A percentile compares a stretch with the other conserved stretches of the same genome.
phyloP scores from a whole-genome alignment of 768 basidiomycete genomes.

The Boletus insuetus region DNA sequence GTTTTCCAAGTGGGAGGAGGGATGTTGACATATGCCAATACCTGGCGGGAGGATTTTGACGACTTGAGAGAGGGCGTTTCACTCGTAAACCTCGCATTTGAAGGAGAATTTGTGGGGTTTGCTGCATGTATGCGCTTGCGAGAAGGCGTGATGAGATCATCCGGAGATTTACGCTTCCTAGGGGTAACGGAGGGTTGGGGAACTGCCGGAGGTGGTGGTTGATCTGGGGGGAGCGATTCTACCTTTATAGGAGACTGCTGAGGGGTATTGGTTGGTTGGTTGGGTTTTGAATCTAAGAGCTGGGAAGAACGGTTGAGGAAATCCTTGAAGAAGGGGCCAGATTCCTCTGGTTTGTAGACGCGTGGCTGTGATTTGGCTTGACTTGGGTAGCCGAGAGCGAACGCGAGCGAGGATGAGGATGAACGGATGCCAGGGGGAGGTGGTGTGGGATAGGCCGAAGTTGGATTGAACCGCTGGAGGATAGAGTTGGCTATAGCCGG shows the following conservation, averaged over 20 bases:
- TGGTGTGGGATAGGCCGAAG: constrained; percentile 67
- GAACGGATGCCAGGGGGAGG: constrained; percentile 59
- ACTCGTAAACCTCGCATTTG: constrained; percentile 13
- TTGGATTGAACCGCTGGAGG: constrained; percentile 60
- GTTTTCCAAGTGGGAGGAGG: constrained; percentile 30
- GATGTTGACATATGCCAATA: constrained; percentile 34
- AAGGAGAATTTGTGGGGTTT: constrained; percentile 9
- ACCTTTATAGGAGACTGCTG: constrained; percentile 15
- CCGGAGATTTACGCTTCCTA: constrained; percentile 66
- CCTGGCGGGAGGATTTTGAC: constrained; percentile 30
- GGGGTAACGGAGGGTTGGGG: constrained; percentile 46
- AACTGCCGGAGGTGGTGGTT: constrained; percentile 3
- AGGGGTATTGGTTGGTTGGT: constrained; percentile 13
- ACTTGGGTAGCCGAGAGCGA: constrained; percentile 57
- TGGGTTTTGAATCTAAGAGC: constrained; percentile 38
- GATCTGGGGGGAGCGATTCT: constrained; percentile 17
- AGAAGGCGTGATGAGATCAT: constrained; percentile 58
- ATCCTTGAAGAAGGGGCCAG: constrained; percentile 60
- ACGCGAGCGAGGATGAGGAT: constrained; percentile 74
- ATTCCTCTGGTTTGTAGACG: constrained; percentile 54
- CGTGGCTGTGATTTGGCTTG: constrained; percentile 25
- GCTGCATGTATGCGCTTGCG: constrained; percentile 51
- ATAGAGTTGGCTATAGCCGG: constrained; percentile 61
- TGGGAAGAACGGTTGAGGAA: constrained; percentile 51
- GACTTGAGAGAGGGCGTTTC: constrained; percentile 27